phyloP scores from a whole-genome alignment of 441 rosid genomes.

The Pelargonium australe region DNA sequence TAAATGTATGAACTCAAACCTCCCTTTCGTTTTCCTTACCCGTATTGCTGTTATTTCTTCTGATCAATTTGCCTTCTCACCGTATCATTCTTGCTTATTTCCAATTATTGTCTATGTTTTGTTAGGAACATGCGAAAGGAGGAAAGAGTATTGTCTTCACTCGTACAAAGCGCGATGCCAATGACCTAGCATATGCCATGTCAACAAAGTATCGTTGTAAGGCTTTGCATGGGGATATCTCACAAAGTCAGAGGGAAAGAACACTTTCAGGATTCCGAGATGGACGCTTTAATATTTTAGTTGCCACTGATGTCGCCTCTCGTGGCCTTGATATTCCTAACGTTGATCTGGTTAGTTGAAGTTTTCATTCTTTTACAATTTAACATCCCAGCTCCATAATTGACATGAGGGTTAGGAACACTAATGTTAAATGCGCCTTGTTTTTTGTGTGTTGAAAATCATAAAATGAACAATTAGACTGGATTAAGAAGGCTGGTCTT shows the following conservation, averaged over 20 bases:
- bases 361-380: not conserved
- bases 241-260: constrained; percentile 80
- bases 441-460: not conserved
- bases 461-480: not conserved
- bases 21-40: not conserved
- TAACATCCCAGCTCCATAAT: not conserved
- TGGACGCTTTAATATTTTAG: constrained; percentile 64
- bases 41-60: not conserved
- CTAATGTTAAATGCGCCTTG: not conserved
- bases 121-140: constrained; percentile 87
- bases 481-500: too few species aligned
- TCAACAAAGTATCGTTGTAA: constrained; percentile 55
- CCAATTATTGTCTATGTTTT: constrained; percentile 16
- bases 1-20: constrained; percentile 47
- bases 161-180: constrained; percentile 92
- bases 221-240: constrained; percentile 93
- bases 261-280: constrained; percentile 80
- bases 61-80: not conserved
- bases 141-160: constrained; percentile 94
- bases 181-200: constrained; percentile 71
- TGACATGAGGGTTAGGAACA: not conserved
- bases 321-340: constrained; percentile 98
- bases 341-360: constrained; percentile 75
- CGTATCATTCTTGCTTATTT: not conserved
- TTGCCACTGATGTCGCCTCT: constrained; percentile 99